These are phyloP conservation scores for Plasmodium cynomolgi DNA, from an alignment of 169 alveolate species.

Conservation along the genomic window DNA sequence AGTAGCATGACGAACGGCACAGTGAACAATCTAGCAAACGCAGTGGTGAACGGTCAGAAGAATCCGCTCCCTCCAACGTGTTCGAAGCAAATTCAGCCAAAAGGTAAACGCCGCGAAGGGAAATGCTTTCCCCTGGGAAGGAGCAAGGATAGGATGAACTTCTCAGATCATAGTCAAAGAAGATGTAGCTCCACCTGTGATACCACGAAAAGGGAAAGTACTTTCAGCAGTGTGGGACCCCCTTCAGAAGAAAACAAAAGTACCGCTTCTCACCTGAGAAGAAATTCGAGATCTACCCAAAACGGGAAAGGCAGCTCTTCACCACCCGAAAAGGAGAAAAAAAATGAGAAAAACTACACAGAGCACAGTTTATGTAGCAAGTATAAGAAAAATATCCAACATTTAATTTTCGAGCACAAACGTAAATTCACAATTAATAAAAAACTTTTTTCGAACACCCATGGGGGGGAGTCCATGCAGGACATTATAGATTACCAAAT, in stretches of 20 bases:
- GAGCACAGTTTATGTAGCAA: not conserved
- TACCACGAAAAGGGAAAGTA: not conserved
- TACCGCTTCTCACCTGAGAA: not conserved
- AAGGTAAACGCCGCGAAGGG: not conserved
- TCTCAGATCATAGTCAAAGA: not conserved
- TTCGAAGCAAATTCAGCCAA: not conserved
- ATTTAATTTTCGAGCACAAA: constrained; percentile 50
- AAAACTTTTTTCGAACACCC: not conserved
- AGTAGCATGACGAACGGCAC: not conserved
- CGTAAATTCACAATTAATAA: constrained; percentile 17
- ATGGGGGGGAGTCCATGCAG: constrained; percentile 6
- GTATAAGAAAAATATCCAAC: constrained; percentile 24
- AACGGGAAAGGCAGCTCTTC: not conserved
- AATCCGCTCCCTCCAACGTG: not conserved
- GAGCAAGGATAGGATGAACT: not conserved
- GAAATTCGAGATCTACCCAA: not conserved
- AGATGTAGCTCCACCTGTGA: not conserved
- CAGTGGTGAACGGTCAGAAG: not conserved
- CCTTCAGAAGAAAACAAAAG: not conserved
- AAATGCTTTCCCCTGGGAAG: not conserved
- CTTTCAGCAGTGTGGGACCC: not conserved
- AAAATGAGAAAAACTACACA: not conserved
- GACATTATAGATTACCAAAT: constrained; percentile 58
- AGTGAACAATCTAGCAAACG: not conserved
- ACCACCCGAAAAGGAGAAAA: too few relatives aligned